Evolutionary conservation across 1,284 basidiomycete genomes (phyloP).

Genomic region (Ceraceosorus bombacis): DNA sequence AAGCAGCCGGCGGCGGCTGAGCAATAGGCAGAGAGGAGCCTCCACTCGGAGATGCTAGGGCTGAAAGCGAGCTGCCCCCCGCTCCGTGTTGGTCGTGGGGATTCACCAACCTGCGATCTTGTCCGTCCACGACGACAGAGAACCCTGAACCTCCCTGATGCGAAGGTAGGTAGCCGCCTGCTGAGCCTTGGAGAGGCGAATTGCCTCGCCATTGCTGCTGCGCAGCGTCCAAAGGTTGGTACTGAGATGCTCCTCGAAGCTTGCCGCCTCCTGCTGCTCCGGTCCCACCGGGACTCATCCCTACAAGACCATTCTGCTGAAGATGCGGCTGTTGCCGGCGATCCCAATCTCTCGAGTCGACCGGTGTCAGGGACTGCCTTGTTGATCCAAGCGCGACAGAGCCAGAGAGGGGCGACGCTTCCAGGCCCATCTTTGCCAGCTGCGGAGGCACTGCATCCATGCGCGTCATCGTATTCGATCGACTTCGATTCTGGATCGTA

Average conservation of each 20-base stretch:
- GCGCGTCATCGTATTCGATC: constrained; percentile 70
- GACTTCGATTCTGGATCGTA: constrained; percentile 9
- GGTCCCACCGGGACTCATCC: not conserved
- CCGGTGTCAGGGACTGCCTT: constrained; percentile 28
- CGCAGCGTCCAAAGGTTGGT: constrained; percentile 27
- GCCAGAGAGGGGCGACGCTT: constrained; percentile 17
- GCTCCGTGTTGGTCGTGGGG: constrained; percentile 1
- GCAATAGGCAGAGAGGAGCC: constrained; percentile 1
- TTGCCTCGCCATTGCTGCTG: constrained; percentile 19
- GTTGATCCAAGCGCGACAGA: constrained; percentile 5
- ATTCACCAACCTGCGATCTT: constrained; percentile 9
- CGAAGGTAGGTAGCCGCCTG: not conserved
- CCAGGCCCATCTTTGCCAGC: constrained; percentile 52
- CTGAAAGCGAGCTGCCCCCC: not conserved
- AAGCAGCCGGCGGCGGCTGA: constrained; percentile 9
- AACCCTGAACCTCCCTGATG: not conserved
- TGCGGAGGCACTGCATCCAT: constrained; percentile 87
- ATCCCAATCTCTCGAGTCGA: constrained; percentile 45
- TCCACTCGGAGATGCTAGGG: not conserved
- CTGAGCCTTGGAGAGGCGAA: not conserved
- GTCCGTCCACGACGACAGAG: constrained; percentile 14
- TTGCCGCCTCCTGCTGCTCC: constrained; percentile 3
- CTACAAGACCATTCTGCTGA: constrained; percentile 12
- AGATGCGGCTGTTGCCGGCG: constrained; percentile 54
- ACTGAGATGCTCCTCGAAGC: constrained; percentile 17